A percentile compares a stretch with the other conserved stretches of the same genome.
Conservation (phyloP, 1,139 yeast species). For the Trichomonascaceae sp. region DNA sequence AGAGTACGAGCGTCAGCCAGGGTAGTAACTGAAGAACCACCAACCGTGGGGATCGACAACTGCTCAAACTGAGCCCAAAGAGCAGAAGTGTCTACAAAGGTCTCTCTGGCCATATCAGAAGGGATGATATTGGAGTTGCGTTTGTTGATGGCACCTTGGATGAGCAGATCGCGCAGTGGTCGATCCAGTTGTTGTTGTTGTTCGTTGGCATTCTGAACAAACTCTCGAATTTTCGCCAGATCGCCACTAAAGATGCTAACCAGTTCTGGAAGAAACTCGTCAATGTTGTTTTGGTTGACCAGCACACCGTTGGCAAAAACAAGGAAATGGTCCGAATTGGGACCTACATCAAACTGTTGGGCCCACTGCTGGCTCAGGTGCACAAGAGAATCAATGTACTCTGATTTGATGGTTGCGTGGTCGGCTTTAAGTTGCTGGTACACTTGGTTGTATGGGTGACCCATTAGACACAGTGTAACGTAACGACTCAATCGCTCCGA, state of each 20-base stretch:
- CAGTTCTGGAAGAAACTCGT: conserved; percentile 31
- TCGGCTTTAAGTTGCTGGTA: conserved; percentile 3
- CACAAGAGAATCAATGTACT: conserved; percentile 12
- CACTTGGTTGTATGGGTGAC: neutral
- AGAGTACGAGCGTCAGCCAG: no score
- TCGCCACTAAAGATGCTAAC: conserved; percentile 23
- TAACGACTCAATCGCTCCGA: conserved; percentile 11
- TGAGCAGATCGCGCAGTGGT: conserved; percentile 15
- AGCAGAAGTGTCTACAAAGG: conserved; percentile 12
- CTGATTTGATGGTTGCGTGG: neutral
- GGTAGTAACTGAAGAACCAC: no score
- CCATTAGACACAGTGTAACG: neutral
- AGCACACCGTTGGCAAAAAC: conserved; percentile 69
- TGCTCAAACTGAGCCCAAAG: conserved; percentile 7
- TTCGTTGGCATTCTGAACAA: no score
- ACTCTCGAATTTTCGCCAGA: conserved; percentile 14
- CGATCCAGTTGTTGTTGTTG: conserved; percentile 8
- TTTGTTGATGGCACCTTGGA: conserved; percentile 11
- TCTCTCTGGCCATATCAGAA: conserved; percentile 12
- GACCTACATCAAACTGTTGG: conserved; percentile 27
- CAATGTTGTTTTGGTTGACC: conserved; percentile 24
- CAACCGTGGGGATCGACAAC: conserved; percentile 3
- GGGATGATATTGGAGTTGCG: conserved; percentile 28
- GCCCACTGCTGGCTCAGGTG: conserved; percentile 22
- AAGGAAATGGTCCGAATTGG: conserved; percentile 24